Conservation (phyloP, 805 yeast genomes). For the Kurtzmaniella cleridarum region DNA sequence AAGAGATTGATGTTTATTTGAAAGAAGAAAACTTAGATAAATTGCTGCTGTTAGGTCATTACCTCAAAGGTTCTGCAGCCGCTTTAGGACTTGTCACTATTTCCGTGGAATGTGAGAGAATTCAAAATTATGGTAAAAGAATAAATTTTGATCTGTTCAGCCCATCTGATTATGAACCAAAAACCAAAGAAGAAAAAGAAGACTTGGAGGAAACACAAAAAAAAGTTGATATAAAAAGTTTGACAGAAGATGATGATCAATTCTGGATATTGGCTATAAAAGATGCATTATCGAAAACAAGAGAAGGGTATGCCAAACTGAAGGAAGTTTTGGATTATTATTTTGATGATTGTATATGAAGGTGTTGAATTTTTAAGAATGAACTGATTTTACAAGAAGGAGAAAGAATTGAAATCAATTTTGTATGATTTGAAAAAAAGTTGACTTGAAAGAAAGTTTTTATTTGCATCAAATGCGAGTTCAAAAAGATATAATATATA, state of each 20-base stretch:
- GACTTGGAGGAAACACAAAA: constrained; percentile 1
- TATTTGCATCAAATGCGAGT: too few relatives aligned
- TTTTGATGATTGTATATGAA: constrained; percentile 32
- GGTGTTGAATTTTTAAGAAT: background rate
- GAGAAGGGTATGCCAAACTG: constrained; percentile 45
- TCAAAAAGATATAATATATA: too few relatives aligned
- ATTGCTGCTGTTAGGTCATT: constrained; percentile 80
- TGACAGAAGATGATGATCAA: constrained; percentile 20
- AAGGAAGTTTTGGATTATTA: constrained; percentile 47
- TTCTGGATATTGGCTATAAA: constrained; percentile 41
- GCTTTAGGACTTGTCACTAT: constrained; percentile 82
- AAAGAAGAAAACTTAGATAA: constrained; percentile 44
- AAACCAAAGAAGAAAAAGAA: constrained; percentile 1
- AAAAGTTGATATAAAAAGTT: background rate
- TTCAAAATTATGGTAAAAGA: constrained; percentile 80
- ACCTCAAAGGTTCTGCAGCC: constrained; percentile 92
- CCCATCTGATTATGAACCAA: constrained; percentile 6
- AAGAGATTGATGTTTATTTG: constrained; percentile 59
- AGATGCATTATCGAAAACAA: constrained; percentile 50
- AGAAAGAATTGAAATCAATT: too few relatives aligned
- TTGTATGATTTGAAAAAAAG: too few relatives aligned
- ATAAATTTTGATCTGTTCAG: constrained; percentile 34
- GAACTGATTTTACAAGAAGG: too few relatives aligned
- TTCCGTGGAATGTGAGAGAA: constrained; percentile 84
- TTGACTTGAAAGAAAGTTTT: too few relatives aligned